Evolutionary conservation across 495 filamentous ascomycete genomes (phyloP), one percentile per base, ranked within the genome.

Genomic region (Emericellopsis terricola): DNA sequence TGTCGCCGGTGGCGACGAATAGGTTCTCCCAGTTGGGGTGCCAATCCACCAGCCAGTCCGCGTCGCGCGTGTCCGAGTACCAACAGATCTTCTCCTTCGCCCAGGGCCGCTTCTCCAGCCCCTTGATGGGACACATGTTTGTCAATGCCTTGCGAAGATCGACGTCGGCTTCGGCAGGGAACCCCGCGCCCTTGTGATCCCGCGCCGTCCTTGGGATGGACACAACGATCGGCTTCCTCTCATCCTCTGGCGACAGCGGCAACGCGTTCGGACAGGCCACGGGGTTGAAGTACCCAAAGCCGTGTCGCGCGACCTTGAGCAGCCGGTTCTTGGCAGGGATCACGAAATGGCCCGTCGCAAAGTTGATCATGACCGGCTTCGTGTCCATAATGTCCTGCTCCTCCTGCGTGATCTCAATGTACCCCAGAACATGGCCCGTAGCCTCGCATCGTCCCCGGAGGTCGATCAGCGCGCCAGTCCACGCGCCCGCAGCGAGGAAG

Each of bases 401-500:
- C 0, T 64, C 65, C 26, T 70, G 59, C 0, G 73, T 73, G 33
- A 94, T 51, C 35, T 62, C 52, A 19, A 94, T 49, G 59, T 94
- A 94, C 1, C 65, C 75, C 17, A 94, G 49, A 0, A 75, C 68
- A 47, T 97, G 89, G 1, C 80, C 89, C 0, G 79, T 86, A 2
- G 84, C 76, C 26, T 74, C 61, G 3, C 71, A 73, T 15, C 78
- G 65, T 2, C 81, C 81, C n/a, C 72, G 57, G 1, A 94, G 54
- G 54, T 93, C 79, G 29, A 97, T 56, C 6, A 97, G 56, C 0
- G 63, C 57, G 0, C 68, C 62, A 4, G 80, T 79, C 85, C 85
- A 94, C 1, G 89, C 81, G 4, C 89, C 89, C 0, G 83, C 72
- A 0, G 89, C 84, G 5, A 93, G 60, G 36, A 94, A 56, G 11